These are phyloP conservation scores for Colletotrichum trifolii DNA, from an alignment of 2,329 filamentous ascomycete genomes.

Conservation along the genomic window DNA sequence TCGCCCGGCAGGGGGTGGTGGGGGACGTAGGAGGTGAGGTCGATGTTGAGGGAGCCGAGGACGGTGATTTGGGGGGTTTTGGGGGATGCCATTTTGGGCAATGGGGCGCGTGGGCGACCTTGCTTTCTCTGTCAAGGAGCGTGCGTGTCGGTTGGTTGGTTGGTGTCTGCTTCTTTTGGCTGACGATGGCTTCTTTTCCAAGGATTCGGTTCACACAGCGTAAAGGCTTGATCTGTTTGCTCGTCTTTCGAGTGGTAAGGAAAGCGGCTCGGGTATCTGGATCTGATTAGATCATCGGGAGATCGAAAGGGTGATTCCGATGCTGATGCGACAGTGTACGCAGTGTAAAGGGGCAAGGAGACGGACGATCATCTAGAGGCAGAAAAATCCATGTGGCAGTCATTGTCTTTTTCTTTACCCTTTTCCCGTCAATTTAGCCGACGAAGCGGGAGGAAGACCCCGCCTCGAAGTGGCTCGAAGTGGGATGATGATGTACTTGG, in stretches of 20 bases:
- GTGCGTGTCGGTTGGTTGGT: not conserved
- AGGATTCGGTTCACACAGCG: too few species aligned
- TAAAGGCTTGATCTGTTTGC: not conserved
- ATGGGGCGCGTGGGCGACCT: conserved; percentile 2
- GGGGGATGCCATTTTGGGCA: conserved; percentile 20
- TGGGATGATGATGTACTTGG: conserved; percentile 34
- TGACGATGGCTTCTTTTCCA: not conserved
- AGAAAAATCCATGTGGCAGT: too few species aligned
- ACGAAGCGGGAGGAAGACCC: conserved; percentile 27
- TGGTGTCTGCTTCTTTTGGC: not conserved
- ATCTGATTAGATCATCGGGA: too few species aligned
- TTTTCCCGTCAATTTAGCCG: conserved; percentile 13
- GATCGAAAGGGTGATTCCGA: too few species aligned
- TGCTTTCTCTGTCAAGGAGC: not conserved
- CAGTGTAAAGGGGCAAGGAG: not conserved
- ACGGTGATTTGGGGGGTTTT: conserved; percentile 73
- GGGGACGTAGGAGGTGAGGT: conserved; percentile 88
- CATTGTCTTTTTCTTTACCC: not conserved
- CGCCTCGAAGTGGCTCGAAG: conserved; percentile 28
- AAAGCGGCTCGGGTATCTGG: conserved; percentile 16
- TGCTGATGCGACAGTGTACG: conserved; percentile 22
- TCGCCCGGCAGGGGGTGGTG: conserved; percentile 88
- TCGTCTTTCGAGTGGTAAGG: conserved; percentile 9
- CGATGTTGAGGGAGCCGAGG: conserved; percentile 93
- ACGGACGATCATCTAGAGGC: not conserved